Evolutionary conservation across 2,329 filamentous ascomycete genomes (phyloP), one percentile per base, ranked within the genome.

Genomic region (Fusarium agapanthi): DNA sequence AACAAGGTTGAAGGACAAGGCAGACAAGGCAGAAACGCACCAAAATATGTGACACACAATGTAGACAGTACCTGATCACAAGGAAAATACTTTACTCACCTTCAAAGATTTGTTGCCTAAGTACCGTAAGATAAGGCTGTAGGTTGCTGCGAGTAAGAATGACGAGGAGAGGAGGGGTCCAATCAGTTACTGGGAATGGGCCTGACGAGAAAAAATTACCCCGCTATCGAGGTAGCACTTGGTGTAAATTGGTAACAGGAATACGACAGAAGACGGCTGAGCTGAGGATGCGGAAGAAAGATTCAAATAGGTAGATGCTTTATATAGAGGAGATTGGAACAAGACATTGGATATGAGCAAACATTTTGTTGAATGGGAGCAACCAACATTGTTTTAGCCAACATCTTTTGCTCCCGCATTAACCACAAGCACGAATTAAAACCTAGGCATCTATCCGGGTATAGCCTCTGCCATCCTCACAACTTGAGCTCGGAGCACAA

Each of bases 31-130:
- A 76, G 63, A 72, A 75, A 58, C 28, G 30, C 34, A 40, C 32
- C 43, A 57, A 40, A 59, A 56, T 35, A 47, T 47, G 67, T 64
- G 43, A 47, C 61, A 64, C 66, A 41, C 35, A 48, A 75, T 63
- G 65, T 67, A 74, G 75, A 71, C 59, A 75, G 73, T 65, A 71
- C 51, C 61, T 50, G 65, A 54, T 40, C 41, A 56, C 45, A 51
- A 75, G 65, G 65, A 59, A 65, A 71, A 65, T 62, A 64, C 70
- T 71, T 73, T 71, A 70, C 74, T 76, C 66, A 75, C 75, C 74
- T 75, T 54, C 61, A 67, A 65, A 76, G 71, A 70, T 65, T 70
- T 64, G 62, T 68, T 74, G 63, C 68, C 61, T 55, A 63, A 47
- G 72, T 69, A 69, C 53, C 47, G 57, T 61, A 69, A 69, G 53